Base-by-base conservation (phyloP, 495 filamentous ascomycete species). In the Penicillium verhagenii region DNA sequence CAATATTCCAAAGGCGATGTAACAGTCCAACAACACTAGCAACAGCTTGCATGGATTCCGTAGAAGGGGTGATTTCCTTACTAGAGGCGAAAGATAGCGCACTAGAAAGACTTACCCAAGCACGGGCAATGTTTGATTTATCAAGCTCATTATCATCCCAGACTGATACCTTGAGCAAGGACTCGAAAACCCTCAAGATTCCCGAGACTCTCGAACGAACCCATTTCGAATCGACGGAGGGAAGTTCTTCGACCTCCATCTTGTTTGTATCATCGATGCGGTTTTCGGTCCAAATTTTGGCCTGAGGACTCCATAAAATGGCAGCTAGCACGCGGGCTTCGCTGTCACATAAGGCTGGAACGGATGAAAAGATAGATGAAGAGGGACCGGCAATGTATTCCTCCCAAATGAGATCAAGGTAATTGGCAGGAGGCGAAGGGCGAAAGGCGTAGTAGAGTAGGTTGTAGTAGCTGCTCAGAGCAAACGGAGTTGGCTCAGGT, bases 1-100 rank as follows among this genome's bases (percentile, higher is more conserved):
- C 71, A 11, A 52, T 53, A 29, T 68, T 71, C 90, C 93, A 96
- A 3, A 92, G 71, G 13, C 75, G 81, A 48, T 84, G 81, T 9
- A 96, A 67, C 19, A 88, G 58, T 24, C 81, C 81, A 50, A 94
- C 76, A 20, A 91, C 73, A 45, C 84, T 79, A 10, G 90, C 85
- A 43, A 96, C 79, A 39, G 91, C 90, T 46, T 85, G 78, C 72
- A 89, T 89, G 5, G 89, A 86, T 52, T 97, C 92, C 20, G 79
- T 80, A 0, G 90, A 90, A 11, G 92, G 87, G 59, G 91, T 96
- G 51, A 98, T 86, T 65, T 98, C 94, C 70, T 95, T 94, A 39
- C 80, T 86, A 6, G 89, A 89, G 0, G 94, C 92, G 47, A 86
- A 79, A 4, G 86, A 85, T 26, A 97, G 69, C 6, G 89, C 83